Base-by-base conservation (phyloP, 2,329 filamentous ascomycete genomes). In the Leptographium radiaticola region DNA sequence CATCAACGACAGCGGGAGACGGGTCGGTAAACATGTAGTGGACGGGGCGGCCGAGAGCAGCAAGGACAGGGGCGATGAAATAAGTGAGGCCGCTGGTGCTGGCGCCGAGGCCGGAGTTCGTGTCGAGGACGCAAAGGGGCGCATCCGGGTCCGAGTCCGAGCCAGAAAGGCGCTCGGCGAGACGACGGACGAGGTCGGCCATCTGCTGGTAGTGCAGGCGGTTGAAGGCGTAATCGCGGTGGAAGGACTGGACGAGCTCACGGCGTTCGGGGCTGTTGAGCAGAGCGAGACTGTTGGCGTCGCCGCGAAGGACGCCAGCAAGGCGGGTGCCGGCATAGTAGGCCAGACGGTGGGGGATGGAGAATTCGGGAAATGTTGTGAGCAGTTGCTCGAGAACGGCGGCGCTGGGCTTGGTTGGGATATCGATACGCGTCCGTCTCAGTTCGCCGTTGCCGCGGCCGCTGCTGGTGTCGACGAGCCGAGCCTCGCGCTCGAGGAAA, bases 1-100 rank as follows among this genome's bases (percentile, higher is more conserved):
- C 57, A 1, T 61, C 62, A 1, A 70, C 66, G n/a, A 71, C 59
- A 0, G 63, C 63, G 1, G 61, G 38, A 1, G 67, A 61, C 2
- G 72, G 56, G 40, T 73, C 70, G 0, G 70, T 71, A 51, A 71
- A 68, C 0, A 65, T 69, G 55, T 72, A 72, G 40, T 63, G 59
- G 20, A 69, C 61, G 0, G 64, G 60, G 0, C 65, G 51, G 6
- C 61, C 62, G 2, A 63, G 56, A 0, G 45, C 25, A 1, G 59
- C 61, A 2, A 71, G 59, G 1, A 63, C 25, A 0, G 62, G 62
- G 12, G 66, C 56, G 3, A 70, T 2, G 34, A 36, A 36, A 13
- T 13, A 6, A 9, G 12, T 54, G 43, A 51, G 44, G 36, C 55
- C 59, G 3, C 68, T 70, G 0, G 69, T 70, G 10, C 65, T 70